phyloP scores from a whole-genome alignment of 2,329 filamentous ascomycete species.

The Claviceps pazoutovae region DNA sequence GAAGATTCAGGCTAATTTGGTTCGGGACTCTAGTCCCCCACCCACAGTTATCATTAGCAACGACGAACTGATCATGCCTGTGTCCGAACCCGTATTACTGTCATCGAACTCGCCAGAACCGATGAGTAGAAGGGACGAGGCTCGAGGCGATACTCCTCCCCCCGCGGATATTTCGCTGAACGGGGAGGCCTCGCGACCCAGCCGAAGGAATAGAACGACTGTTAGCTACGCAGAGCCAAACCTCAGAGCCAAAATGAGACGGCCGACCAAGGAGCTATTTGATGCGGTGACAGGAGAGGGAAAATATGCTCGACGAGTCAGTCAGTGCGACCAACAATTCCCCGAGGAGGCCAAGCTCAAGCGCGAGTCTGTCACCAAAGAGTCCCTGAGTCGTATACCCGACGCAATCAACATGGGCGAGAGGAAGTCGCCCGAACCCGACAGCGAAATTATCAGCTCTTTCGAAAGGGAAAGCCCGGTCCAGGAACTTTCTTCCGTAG shows the following conservation, averaged over 20 bases:
- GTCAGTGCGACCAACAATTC: conserved; percentile 17
- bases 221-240: conserved; percentile 77
- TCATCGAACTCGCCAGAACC: conserved; percentile 37
- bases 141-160: conserved; percentile 41
- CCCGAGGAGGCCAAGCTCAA: conserved; percentile 18
- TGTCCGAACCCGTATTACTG: conserved; percentile 27
- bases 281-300: conserved; percentile 59
- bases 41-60: conserved; percentile 6
- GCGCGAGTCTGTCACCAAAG: conserved; percentile 17
- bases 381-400: conserved; percentile 18
- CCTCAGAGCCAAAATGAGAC: conserved; percentile 68
- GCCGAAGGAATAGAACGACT: conserved; percentile 50
- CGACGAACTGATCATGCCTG: conserved; percentile 13
- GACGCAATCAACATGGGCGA: conserved; percentile 2
- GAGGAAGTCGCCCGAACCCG: conserved; percentile 7
- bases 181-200: conserved; percentile 47
- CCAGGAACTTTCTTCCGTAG: conserved; percentile 17
- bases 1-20: conserved; percentile 9
- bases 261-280: conserved; percentile 61
- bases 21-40: conserved; percentile 9
- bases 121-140: conserved; percentile 19
- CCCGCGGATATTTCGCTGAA: conserved; percentile 41
- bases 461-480: conserved; percentile 25
- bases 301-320: conserved; percentile 32
- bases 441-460: conserved; percentile 23